Evolutionary conservation across 768 basidiomycete species (phyloP), one percentile per base, ranked within the genome.

Genomic region (Cystofilobasidium macerans): DNA sequence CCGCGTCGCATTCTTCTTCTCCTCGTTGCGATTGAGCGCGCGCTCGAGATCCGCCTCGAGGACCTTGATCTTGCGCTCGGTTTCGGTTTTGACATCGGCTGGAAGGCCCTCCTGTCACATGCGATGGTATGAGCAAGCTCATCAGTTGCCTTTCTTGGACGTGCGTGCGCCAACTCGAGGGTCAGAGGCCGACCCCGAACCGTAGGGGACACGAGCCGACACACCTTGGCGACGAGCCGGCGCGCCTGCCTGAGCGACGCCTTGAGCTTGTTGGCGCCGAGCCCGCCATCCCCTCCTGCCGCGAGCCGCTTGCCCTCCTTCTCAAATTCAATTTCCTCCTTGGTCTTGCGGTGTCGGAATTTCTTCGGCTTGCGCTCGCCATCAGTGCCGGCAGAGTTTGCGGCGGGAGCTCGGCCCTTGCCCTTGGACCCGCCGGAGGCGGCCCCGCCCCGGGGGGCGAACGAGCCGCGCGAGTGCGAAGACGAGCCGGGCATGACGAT

Each of bases 221-320:
- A 40, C 20, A 87, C 88, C 81, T 87, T 92, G 30, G 87, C 86
- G 38, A 94, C 80, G 42, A 97, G 77, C 56, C 93, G 78, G 68
- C 83, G 82, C 0, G 90, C 86, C 77, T 94, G 91, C 62, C 93
- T 79, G 61, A 97, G 77, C 32, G 85, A 79, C 7, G 90, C 82
- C 75, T 95, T 97, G 69, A 94, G 78, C 76, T 90, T 95, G 71
- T 87, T 87, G 8, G 91, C 81, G 20, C 91, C 90, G 3, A 68
- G 35, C 36, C 56, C 67, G 12, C 51, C 51, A 14, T 30, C 51
- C 28, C 30, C 30, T 5, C 51, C 51, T 3, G 51, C 51, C 28
- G 51, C 51, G 2, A 54, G 26, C 6, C 51, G 51, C n/a, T 56
- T 58, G 26, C 54, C 61, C 43, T 62, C 60, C 48, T 63, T 61